Conservation (phyloP, 768 basidiomycete genomes). For the Lanmaoa pseudosensibilis region DNA sequence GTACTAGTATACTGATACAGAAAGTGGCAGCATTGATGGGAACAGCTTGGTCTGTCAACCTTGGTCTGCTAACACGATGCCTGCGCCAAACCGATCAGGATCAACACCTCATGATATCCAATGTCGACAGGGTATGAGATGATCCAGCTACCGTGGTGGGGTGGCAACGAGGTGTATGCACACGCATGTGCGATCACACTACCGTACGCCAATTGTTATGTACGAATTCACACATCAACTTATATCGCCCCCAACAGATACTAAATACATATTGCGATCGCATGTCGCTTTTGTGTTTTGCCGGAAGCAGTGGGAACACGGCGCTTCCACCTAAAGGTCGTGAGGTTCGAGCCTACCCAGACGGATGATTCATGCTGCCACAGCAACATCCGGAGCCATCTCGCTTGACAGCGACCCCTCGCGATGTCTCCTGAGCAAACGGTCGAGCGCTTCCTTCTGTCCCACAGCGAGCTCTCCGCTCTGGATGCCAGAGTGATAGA, state of each 20-base stretch:
- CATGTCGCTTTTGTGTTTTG: constrained; percentile 22
- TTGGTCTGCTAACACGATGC: no score
- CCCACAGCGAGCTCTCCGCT: constrained; percentile 91
- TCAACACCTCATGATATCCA: background rate
- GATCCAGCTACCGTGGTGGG: background rate
- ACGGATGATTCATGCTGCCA: constrained; percentile 9
- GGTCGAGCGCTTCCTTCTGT: constrained; percentile 89
- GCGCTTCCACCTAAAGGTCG: no score
- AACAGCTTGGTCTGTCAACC: no score
- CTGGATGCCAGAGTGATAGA: constrained; percentile 93
- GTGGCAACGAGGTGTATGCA: background rate
- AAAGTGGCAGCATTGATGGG: background rate
- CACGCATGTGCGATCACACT: background rate
- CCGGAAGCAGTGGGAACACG: background rate
- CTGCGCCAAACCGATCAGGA: background rate
- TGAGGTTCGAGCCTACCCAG: background rate
- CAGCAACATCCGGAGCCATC: background rate
- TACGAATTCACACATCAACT: background rate
- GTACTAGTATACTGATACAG: background rate
- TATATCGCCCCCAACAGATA: constrained; percentile 12
- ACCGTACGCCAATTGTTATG: background rate
- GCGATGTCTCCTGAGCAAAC: constrained; percentile 79
- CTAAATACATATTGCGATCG: constrained; percentile 15
- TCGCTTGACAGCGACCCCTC: constrained; percentile 26
- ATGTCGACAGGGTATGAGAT: background rate